phyloP scores from a whole-genome alignment of 2,329 filamentous ascomycete species.

The Verticillium isaacii region DNA sequence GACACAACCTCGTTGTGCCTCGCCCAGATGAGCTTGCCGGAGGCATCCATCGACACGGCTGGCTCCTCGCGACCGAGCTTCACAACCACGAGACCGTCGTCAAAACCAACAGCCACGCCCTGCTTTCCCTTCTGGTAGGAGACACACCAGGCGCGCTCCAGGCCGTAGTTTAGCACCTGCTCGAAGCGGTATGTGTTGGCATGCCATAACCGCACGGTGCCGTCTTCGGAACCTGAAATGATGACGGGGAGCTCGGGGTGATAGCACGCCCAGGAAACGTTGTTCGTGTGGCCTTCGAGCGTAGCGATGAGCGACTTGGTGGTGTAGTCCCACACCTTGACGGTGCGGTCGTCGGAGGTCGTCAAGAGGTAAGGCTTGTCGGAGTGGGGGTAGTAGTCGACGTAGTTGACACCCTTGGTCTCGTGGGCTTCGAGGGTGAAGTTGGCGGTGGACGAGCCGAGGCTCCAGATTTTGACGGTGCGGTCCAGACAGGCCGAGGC shows the following conservation, averaged over 20 bases:
- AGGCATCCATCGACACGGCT: constrained; percentile 93
- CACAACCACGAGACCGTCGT: constrained; percentile 95
- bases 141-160: constrained; percentile 97
- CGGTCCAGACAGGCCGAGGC: constrained; percentile 93
- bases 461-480: constrained; percentile 96
- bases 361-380: constrained; percentile 87
- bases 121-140: constrained; percentile 93
- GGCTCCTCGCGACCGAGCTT: constrained; percentile 97
- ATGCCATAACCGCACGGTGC: constrained; percentile 97
- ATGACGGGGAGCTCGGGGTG: constrained; percentile 96
- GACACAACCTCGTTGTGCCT: constrained; percentile 93
- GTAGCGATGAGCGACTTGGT: constrained; percentile 97
- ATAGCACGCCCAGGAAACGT: constrained; percentile 97
- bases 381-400: constrained; percentile 79
- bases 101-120: constrained; percentile 91
- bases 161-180: constrained; percentile 90
- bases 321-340: constrained; percentile 99
- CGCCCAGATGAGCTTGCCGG: constrained; percentile 95
- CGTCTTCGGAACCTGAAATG: constrained; percentile 95
- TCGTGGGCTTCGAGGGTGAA: constrained; percentile 97
- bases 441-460: constrained; percentile 90
- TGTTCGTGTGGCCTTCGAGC: constrained; percentile 93
- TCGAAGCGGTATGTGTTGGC: constrained; percentile 95
- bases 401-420: constrained; percentile 95
- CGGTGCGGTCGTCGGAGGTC: constrained; percentile 75